Evolutionary conservation across 257 asterid species (phyloP).

Genomic region (Scutellaria galericulata): DNA sequence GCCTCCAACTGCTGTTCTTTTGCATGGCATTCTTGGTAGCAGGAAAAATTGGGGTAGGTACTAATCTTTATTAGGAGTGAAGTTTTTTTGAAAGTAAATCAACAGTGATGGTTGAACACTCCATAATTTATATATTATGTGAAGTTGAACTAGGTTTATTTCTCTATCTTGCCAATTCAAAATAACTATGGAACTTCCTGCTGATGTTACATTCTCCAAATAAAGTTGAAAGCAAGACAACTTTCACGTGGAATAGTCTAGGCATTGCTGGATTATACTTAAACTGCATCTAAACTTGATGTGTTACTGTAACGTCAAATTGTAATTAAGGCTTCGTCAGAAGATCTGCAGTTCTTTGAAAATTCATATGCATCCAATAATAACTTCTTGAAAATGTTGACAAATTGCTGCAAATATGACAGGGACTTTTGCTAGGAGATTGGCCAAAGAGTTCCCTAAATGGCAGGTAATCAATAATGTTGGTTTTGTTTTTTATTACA

Average conservation of each 20-base stretch:
- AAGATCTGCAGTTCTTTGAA: conserved; percentile 17
- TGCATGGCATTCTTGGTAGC: conserved; percentile 98
- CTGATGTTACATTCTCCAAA: not conserved
- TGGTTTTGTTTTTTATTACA: conserved; percentile 18
- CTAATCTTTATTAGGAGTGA: conserved; percentile 33
- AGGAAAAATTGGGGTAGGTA: conserved; percentile 95
- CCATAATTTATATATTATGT: not conserved
- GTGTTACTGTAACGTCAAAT: not conserved
- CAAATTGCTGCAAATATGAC: conserved; percentile 37
- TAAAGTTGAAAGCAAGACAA: not conserved
- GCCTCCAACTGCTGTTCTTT: conserved; percentile 96
- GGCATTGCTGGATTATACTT: not conserved
- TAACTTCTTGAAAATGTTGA: conserved; percentile 23
- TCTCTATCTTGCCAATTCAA: too few relatives aligned
- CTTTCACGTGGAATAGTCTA: not conserved
- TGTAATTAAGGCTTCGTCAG: not conserved
- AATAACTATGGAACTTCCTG: not conserved
- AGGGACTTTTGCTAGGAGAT: conserved; percentile 94
- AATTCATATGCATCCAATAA: conserved; percentile 12
- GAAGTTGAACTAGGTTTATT: not conserved
- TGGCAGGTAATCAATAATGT: conserved; percentile 73
- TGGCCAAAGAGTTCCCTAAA: conserved; percentile 91
- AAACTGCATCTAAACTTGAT: not conserved
- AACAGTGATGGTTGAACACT: conserved; percentile 4
- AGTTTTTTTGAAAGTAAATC: conserved; percentile 29